A percentile compares a stretch with the other conserved stretches of the same genome.
Evolutionary conservation across 78 protist genomes (phyloP).

Genomic region (Monocercomonoides exilis): DNA sequence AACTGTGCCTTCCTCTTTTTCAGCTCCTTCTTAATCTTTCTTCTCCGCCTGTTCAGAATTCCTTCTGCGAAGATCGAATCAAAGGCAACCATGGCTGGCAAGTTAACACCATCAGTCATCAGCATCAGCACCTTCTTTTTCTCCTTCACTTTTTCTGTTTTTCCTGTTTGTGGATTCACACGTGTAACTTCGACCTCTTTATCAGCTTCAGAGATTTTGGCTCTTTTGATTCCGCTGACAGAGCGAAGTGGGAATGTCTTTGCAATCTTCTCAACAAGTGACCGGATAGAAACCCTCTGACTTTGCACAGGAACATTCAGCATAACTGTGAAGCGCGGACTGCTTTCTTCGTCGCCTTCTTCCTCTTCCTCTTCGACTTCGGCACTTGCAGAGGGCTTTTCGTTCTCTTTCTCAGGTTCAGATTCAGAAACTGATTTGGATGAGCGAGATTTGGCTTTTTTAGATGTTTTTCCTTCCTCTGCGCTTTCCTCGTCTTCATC

Average conservation of each 20-base stretch:
- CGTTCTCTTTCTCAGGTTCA: neutral
- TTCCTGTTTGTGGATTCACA: too few relatives aligned
- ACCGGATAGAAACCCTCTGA: too few relatives aligned
- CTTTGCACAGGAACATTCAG: neutral
- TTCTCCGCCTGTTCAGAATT: too few relatives aligned
- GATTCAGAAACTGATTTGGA: neutral
- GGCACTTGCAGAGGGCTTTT: neutral
- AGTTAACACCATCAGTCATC: conserved; percentile 67
- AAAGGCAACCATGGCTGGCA: conserved; percentile 39
- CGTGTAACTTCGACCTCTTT: too few relatives aligned
- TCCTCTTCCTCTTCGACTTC: too few relatives aligned
- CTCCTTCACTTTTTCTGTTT: too few relatives aligned
- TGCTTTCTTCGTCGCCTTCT: too few relatives aligned
- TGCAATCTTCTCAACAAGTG: conserved; percentile 5
- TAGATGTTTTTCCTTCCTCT: neutral
- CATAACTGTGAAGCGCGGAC: neutral
- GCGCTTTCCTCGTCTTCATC: too few relatives aligned
- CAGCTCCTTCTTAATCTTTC: too few relatives aligned
- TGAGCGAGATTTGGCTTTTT: neutral
- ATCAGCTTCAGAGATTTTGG: neutral
- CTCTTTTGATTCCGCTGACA: neutral
- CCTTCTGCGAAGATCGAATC: too few relatives aligned
- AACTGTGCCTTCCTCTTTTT: too few relatives aligned
- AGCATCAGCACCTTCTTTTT: neutral
- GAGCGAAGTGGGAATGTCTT: neutral